These are phyloP conservation scores for Coniella vitis DNA, from an alignment of 2,329 filamentous ascomycete species.

Conservation along the genomic window DNA sequence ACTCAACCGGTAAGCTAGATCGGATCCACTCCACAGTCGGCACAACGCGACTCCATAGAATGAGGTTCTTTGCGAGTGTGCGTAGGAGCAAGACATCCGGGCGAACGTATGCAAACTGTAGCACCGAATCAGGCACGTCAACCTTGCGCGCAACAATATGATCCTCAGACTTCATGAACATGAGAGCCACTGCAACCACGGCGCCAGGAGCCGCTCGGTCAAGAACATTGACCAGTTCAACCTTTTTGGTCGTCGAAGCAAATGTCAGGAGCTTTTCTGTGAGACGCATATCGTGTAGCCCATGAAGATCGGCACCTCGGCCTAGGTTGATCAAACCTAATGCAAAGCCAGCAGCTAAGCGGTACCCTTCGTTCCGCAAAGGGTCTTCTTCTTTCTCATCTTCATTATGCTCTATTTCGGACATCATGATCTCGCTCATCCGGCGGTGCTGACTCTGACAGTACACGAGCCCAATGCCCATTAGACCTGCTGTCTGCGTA, in stretches of 20 bases:
- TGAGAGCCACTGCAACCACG: conserved; percentile 79
- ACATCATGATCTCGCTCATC: conserved; percentile 99
- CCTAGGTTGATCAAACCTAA: conserved; percentile 92
- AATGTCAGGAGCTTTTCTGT: conserved; percentile 81
- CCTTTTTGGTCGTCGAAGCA: conserved; percentile 82
- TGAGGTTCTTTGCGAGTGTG: conserved; percentile 82
- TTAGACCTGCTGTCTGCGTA: conserved; percentile 91
- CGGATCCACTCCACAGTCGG: conserved; percentile 70
- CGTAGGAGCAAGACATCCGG: conserved; percentile 88
- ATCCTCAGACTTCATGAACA: conserved; percentile 97
- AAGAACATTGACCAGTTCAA: conserved; percentile 85
- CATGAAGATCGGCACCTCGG: conserved; percentile 80
- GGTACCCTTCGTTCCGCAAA: conserved; percentile 89
- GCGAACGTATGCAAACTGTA: conserved; percentile 92
- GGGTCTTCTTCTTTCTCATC: conserved; percentile 75
- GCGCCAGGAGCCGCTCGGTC: conserved; percentile 93
- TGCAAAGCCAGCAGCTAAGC: conserved; percentile 87
- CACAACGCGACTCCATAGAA: conserved; percentile 83
- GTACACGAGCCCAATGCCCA: conserved; percentile 94
- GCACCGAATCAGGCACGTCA: conserved; percentile 80
- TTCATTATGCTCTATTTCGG: conserved; percentile 88
- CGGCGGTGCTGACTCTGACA: conserved; percentile 92
- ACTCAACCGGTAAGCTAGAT: conserved; percentile 63
- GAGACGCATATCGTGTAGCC: conserved; percentile 87
- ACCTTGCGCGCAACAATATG: conserved; percentile 81